Conservation (phyloP, 2,329 filamentous ascomycete genomes). For the Colletotrichum ledebouriae region DNA sequence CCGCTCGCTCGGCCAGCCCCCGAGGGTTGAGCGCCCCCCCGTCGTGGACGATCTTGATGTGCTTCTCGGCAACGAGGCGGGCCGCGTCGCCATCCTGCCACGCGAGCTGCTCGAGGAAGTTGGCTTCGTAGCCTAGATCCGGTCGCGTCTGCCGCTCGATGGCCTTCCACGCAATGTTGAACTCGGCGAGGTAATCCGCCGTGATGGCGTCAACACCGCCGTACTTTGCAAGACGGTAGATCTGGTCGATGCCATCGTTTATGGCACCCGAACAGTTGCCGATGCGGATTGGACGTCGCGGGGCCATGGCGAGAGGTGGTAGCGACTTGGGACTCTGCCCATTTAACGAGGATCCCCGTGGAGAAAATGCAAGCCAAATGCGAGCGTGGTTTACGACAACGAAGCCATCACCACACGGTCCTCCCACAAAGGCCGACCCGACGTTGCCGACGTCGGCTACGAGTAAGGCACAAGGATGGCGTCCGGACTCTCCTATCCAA, state of each 20-base stretch:
- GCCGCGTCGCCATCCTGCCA: slow-evolving; percentile 51
- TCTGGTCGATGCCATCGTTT: slow-evolving; percentile 47
- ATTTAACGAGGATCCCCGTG: neutral
- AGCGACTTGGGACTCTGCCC: neutral
- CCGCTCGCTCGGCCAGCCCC: slow-evolving; percentile 58
- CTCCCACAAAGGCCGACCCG: neutral
- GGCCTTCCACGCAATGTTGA: slow-evolving; percentile 64
- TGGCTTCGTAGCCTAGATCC: slow-evolving; percentile 53
- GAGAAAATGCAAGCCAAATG: neutral
- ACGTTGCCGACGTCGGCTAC: slow-evolving; percentile 9
- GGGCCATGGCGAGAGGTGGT: neutral
- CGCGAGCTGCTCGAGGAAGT: slow-evolving; percentile 58
- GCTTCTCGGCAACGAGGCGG: slow-evolving; percentile 57
- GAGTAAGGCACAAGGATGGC: slow-evolving; percentile 23
- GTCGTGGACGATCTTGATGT: slow-evolving; percentile 69
- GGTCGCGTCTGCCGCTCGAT: slow-evolving; percentile 52
- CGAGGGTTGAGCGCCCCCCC: slow-evolving; percentile 68
- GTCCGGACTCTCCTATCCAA: slow-evolving; percentile 3
- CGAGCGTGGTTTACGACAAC: neutral
- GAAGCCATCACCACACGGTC: slow-evolving; percentile 10
- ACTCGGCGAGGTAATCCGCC: slow-evolving; percentile 57
- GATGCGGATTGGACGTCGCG: slow-evolving; percentile 50
- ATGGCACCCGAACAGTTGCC: slow-evolving; percentile 51
- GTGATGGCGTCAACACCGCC: slow-evolving; percentile 54
- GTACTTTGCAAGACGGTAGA: slow-evolving; percentile 45